Evolutionary conservation across 2,329 filamentous ascomycete species (phyloP).

Genomic region (Cordyceps farinosa): DNA sequence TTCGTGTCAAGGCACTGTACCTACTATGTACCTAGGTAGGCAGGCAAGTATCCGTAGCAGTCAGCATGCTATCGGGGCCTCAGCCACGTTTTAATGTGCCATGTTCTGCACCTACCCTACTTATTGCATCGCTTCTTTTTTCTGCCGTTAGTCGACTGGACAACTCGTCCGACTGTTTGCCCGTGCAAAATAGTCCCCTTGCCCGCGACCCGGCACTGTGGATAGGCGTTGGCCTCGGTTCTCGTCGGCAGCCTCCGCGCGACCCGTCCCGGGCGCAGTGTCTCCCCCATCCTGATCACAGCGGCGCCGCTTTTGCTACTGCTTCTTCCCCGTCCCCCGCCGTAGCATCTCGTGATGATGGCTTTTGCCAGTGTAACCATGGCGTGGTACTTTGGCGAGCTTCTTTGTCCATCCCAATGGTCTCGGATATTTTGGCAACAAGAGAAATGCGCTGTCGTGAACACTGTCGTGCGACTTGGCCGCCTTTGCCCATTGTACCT

Average conservation of each 20-base stretch:
- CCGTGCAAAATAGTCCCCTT: neutral
- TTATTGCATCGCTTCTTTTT: neutral
- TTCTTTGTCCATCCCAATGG: neutral
- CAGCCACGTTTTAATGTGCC: neutral
- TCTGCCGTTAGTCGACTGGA: too few relatives aligned
- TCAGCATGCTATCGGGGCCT: neutral
- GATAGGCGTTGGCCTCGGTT: neutral
- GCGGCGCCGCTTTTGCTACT: constrained; percentile 6
- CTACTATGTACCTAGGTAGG: too few relatives aligned
- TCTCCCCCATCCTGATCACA: neutral
- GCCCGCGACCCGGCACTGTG: neutral
- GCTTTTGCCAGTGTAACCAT: neutral
- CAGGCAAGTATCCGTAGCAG: too few relatives aligned
- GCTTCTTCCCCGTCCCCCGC: neutral
- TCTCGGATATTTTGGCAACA: neutral
- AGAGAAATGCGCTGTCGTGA: neutral
- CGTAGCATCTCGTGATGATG: neutral
- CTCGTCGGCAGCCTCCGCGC: neutral
- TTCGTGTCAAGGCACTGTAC: too few relatives aligned
- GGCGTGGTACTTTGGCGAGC: neutral
- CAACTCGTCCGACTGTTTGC: neutral
- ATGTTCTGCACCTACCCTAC: neutral
- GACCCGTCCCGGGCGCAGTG: neutral
- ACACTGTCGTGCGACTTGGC: neutral
- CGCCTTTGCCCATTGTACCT: neutral